Evolutionary conservation across 1,284 basidiomycete genomes (phyloP).

Genomic region (Ceratobasidium sp.): DNA sequence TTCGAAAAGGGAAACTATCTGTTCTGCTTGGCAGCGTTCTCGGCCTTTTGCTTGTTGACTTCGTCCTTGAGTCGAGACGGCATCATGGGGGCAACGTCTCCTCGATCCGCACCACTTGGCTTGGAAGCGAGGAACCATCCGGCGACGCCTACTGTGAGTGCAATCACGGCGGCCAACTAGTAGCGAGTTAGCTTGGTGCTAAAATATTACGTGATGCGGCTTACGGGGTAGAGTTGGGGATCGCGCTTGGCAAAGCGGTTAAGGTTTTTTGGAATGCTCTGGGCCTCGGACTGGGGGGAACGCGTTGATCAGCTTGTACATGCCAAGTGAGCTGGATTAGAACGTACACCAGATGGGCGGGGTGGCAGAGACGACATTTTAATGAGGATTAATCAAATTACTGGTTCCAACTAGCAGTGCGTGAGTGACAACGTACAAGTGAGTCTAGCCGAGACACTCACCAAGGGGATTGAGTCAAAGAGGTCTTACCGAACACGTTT

Average conservation of each 20-base stretch:
- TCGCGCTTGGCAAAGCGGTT: slow-evolving; percentile 27
- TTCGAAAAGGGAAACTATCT: no score
- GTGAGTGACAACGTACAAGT: no score
- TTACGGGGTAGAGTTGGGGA: slow-evolving; percentile 26
- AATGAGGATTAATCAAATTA: not conserved
- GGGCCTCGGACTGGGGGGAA: not conserved
- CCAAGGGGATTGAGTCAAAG: no score
- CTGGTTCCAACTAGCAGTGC: no score
- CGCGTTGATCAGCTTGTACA: not conserved
- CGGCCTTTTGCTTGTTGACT: slow-evolving; percentile 19
- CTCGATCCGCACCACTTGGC: slow-evolving; percentile 14
- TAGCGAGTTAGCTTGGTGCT: not conserved
- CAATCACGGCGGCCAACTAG: slow-evolving; percentile 6
- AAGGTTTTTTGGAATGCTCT: slow-evolving; percentile 19
- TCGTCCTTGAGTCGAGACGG: slow-evolving; percentile 19
- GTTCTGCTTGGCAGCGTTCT: no score
- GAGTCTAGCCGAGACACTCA: no score
- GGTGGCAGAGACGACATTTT: slow-evolving; percentile 23
- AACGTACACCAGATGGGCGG: slow-evolving; percentile 4
- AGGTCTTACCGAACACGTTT: no score
- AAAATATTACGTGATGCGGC: not conserved
- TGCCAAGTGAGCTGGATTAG: not conserved
- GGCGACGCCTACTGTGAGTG: slow-evolving; percentile 3
- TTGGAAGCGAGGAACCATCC: slow-evolving; percentile 4
- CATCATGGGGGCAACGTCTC: slow-evolving; percentile 7